These are phyloP conservation scores for Eucalyptus victrix DNA, from an alignment of 345 rosid species.

Conservation along the genomic window DNA sequence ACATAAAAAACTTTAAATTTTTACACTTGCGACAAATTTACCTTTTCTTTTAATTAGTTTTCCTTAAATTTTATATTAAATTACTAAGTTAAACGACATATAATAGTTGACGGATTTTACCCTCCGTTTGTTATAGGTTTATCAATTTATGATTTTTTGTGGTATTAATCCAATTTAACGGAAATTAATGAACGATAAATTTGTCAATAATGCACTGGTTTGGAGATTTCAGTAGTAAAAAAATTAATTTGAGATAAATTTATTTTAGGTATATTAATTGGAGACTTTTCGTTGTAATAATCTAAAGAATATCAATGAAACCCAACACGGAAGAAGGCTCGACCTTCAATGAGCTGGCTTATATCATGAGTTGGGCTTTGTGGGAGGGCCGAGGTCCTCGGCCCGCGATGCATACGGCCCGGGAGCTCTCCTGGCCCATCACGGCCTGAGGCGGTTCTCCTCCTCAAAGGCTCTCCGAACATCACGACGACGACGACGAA, in stretches of 20 bases:
- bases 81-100: fast-evolving
- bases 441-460: background rate
- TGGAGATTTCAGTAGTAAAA: fast-evolving
- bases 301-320: background rate
- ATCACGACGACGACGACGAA: background rate
- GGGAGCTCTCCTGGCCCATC: background rate
- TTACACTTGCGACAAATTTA: fast-evolving
- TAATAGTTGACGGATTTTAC: fast-evolving
- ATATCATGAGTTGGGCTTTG: background rate
- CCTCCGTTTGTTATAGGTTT: fast-evolving
- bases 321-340: background rate
- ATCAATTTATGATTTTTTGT: too few relatives aligned
- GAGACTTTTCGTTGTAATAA: too few relatives aligned
- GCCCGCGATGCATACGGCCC: background rate
- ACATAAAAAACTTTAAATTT: fast-evolving
- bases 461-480: background rate
- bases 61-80: too few relatives aligned
- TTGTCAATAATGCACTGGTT: fast-evolving
- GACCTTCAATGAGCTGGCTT: background rate
- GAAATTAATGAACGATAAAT: fast-evolving
- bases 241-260: too few relatives aligned
- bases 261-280: fast-evolving
- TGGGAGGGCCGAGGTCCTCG: background rate
- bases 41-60: fast-evolving
- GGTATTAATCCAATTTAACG: fast-evolving